Percentiles rank a stretch among this genome's conserved stretches.
phyloP scores from a whole-genome alignment of 129 eudicot species.

The Centaurea solstitialis region DNA sequence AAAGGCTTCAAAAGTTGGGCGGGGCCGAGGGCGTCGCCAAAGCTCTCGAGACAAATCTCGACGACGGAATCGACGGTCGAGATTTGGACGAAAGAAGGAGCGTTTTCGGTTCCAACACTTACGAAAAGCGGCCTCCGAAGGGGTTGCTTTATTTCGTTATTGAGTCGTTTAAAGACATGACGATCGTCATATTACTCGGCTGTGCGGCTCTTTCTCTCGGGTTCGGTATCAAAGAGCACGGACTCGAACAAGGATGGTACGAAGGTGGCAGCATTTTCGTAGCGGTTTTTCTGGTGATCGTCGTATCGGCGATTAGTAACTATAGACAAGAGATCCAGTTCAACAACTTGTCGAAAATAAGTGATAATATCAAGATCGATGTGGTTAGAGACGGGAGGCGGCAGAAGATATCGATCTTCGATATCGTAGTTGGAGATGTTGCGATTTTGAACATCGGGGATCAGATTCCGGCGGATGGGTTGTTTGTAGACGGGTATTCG shows the following conservation, averaged over 20 bases:
- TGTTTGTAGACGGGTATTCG: constrained; percentile 75
- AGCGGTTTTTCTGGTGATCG: constrained; percentile 72
- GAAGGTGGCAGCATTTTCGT: constrained; percentile 86
- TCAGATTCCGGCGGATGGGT: constrained; percentile 84
- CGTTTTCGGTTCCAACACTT: constrained; percentile 66
- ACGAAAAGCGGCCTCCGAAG: constrained; percentile 54
- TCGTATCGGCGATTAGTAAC: constrained; percentile 72
- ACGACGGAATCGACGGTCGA: constrained; percentile 41
- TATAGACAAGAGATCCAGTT: constrained; percentile 77
- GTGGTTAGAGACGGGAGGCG: constrained; percentile 60
- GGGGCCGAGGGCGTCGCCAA: constrained; percentile 46
- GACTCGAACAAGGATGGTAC: constrained; percentile 69
- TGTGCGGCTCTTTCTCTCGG: constrained; percentile 74
- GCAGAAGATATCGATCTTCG: constrained; percentile 69
- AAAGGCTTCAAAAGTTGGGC: constrained; percentile 30
- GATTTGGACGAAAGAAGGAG: constrained; percentile 33
- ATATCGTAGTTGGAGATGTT: constrained; percentile 74
- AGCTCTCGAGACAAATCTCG: constrained; percentile 46
- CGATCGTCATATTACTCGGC: constrained; percentile 63
- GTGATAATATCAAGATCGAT: constrained; percentile 60
- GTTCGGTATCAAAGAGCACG: constrained; percentile 69
- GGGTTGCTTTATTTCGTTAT: constrained; percentile 54
- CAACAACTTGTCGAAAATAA: constrained; percentile 65
- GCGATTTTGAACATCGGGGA: constrained; percentile 63
- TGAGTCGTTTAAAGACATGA: constrained; percentile 68